Evolutionary conservation across 2,329 filamentous ascomycete species (phyloP), one percentile per base, ranked within the genome.

Genomic region (Aureobasidium sp.): DNA sequence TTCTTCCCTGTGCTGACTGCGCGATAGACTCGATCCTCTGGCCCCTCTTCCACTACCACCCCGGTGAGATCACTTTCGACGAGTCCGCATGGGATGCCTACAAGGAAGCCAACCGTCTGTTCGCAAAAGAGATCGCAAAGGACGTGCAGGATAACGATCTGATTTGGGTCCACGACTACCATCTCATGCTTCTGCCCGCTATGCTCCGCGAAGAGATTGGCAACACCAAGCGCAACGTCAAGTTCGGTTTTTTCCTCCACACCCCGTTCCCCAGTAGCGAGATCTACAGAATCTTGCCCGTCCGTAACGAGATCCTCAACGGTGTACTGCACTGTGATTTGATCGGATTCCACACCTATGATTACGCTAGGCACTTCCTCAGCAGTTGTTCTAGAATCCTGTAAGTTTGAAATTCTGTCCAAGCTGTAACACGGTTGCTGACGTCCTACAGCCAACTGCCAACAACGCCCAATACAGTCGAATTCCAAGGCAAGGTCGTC

Each of bases 141-240:
- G 90, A 96, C 69, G 90, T 97, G 11, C 84, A 92, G 73, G 93
- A 97, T 73, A 92, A 91, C 61, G 94, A 99, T 75, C 78, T 97
- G 69, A 88, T 99, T 69, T 99, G 94, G 94, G 90, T 99, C 5
- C 94, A 99, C 74, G 94, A 99, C 76, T 99, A 97, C 77, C 94
- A 99, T 75, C 81, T 97, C 64, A 97, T 97, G 92, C 86, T 99
- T 25, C 83, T 99, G 37, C 94, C 94, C 34, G 86, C 93, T 71
- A 95, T 97, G 91, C 83, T 99, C 63, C 90, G 94, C 64, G 89
- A 96, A 70, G 90, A 95, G 75, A 63, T 62, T 29, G 89, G 88
- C 62, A 75, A 85, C 65, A 83, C 81, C 64, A 91, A 88, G 78
- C 66, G 68, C 27, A 95, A 97, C 67, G 86, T 97, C 76, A 96